Evolutionary conservation across 1,284 basidiomycete species (phyloP).

Genomic region (Fistulina hepatica): DNA sequence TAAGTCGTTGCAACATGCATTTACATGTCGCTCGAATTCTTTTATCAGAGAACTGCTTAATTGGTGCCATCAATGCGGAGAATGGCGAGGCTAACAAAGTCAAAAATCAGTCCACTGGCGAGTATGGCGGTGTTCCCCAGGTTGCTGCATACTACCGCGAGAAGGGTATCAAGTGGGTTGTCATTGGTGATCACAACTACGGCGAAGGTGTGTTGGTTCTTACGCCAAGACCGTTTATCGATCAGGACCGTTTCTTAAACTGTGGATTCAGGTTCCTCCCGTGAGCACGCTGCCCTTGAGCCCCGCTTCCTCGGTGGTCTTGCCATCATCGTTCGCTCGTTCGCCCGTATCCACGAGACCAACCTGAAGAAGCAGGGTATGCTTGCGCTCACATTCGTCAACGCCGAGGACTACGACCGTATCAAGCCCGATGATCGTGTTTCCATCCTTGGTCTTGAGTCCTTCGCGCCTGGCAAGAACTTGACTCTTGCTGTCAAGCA

Average conservation of each 20-base stretch:
- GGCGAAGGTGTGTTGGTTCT: too few species aligned
- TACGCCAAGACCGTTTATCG: too few species aligned
- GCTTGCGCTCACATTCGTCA: constrained; percentile 83
- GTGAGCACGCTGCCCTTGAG: constrained; percentile 97
- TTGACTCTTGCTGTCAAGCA: constrained; percentile 75
- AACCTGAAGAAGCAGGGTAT: constrained; percentile 98
- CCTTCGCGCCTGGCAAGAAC: constrained; percentile 82
- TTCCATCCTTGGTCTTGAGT: constrained; percentile 74
- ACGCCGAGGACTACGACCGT: constrained; percentile 88
- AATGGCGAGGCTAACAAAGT: constrained; percentile 95
- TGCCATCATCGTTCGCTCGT: constrained; percentile 91
- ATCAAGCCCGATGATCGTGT: constrained; percentile 75
- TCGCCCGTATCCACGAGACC: constrained; percentile 97
- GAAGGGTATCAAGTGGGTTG: constrained; percentile 88
- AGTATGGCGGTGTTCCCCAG: constrained; percentile 79
- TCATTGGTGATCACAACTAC: constrained; percentile 92
- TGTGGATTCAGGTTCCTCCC: too few species aligned
- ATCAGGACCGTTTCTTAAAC: too few species aligned
- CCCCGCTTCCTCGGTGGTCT: constrained; percentile 93
- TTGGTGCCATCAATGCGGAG: constrained; percentile 93
- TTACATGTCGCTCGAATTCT: constrained; percentile 7
- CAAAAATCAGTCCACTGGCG: constrained; percentile 84
- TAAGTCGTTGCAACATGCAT: constrained; percentile 25
- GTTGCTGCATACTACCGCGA: constrained; percentile 85
- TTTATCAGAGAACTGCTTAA: constrained; percentile 81